Evolutionary conservation across 805 yeast species (phyloP).

Genomic region (Metschnikowia corniflorae): DNA sequence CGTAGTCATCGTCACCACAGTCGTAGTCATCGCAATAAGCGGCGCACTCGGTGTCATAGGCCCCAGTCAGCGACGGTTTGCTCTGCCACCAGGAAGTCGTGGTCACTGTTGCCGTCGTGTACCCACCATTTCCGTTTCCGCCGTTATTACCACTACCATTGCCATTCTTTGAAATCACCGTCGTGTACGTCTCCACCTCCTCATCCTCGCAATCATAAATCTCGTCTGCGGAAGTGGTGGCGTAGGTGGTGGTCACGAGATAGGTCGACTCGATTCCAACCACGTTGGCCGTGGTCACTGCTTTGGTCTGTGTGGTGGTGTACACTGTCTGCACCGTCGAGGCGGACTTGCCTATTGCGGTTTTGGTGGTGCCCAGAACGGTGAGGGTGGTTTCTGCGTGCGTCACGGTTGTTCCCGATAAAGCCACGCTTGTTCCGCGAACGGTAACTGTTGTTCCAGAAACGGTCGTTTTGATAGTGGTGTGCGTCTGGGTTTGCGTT

Average conservation of each 20-base stretch:
- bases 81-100: constrained; percentile 16
- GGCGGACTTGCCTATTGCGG: background rate
- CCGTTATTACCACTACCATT: background rate
- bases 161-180: constrained; percentile 6
- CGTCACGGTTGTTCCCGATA: constrained; percentile 1
- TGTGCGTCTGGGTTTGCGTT: background rate
- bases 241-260: constrained; percentile 11
- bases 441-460: background rate
- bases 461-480: constrained; percentile 1
- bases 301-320: constrained; percentile 10
- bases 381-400: background rate
- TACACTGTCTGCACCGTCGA: background rate
- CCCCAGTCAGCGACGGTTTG: constrained; percentile 6
- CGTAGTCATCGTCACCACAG: constrained; percentile 19
- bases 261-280: constrained; percentile 13
- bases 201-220: constrained; percentile 16
- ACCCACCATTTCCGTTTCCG: constrained; percentile 1
- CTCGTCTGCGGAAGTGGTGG: constrained; percentile 10
- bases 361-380: constrained; percentile 1
- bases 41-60: constrained; percentile 14
- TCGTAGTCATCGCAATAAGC: constrained; percentile 17
- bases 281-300: constrained; percentile 11
- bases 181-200: constrained; percentile 4
- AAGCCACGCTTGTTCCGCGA: background rate
- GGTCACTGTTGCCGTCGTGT: constrained; percentile 6